Evolutionary conservation across 352 stramenopile genomes (phyloP).

Genomic region (Phytophthora rubi): DNA sequence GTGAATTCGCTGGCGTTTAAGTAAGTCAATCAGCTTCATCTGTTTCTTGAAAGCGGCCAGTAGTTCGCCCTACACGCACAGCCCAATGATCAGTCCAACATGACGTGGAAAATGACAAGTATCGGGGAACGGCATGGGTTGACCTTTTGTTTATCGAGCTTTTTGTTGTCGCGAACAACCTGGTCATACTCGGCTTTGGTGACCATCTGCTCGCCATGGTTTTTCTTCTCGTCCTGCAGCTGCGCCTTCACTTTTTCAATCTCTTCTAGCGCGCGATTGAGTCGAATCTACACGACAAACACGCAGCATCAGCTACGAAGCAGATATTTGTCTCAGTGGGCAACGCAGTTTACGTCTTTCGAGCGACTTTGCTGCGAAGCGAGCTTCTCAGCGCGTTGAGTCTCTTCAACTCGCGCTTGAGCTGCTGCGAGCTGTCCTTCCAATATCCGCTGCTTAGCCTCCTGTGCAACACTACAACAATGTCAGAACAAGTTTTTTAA

Average conservation of each 20-base stretch:
- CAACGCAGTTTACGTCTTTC: slow-evolving; percentile 55
- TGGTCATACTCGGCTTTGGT: slow-evolving; percentile 65
- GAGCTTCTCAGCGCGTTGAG: slow-evolving; percentile 66
- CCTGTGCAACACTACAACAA: slow-evolving; percentile 58
- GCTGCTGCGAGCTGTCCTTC: slow-evolving; percentile 65
- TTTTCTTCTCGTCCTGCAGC: slow-evolving; percentile 62
- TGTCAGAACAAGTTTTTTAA: not conserved
- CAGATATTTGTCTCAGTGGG: not conserved
- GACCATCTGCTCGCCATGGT: slow-evolving; percentile 54
- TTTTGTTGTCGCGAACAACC: slow-evolving; percentile 72
- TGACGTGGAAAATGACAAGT: not conserved
- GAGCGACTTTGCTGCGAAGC: slow-evolving; percentile 72
- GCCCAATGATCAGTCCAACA: not conserved
- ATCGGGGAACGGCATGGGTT: not conserved
- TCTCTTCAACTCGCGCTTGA: slow-evolving; percentile 57
- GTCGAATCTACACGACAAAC: slow-evolving; percentile 49
- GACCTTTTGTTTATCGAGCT: slow-evolving; percentile 86
- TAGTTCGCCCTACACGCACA: slow-evolving; percentile 56
- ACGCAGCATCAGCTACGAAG: not conserved
- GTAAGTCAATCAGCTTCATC: slow-evolving; percentile 88
- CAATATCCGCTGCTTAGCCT: slow-evolving; percentile 75
- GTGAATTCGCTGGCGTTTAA: slow-evolving; percentile 87
- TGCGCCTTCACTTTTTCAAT: slow-evolving; percentile 75
- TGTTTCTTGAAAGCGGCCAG: slow-evolving; percentile 86
- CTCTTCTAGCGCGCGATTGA: slow-evolving; percentile 81